Conservation (phyloP, 2,329 filamentous ascomycete genomes). For the Colletotrichum neosansevieriae region DNA sequence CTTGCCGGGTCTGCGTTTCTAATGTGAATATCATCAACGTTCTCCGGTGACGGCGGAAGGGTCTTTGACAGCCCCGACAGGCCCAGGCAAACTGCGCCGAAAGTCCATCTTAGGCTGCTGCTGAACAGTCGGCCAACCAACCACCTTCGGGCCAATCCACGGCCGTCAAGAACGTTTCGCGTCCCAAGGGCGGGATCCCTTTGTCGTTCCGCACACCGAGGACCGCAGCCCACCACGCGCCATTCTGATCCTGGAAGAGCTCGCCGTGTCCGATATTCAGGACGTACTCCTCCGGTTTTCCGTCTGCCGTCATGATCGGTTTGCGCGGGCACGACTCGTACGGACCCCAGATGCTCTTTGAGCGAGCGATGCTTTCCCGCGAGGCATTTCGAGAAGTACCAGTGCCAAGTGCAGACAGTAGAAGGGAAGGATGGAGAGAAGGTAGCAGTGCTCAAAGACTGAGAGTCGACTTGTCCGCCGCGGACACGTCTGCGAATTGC, state of each 20-base stretch:
- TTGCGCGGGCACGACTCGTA: too few relatives aligned
- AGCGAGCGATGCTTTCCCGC: too few relatives aligned
- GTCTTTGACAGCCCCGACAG: background rate
- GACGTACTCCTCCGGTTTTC: too few relatives aligned
- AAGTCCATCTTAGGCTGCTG: conserved; percentile 13
- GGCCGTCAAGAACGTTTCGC: too few relatives aligned
- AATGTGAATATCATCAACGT: conserved; percentile 20
- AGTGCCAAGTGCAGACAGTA: background rate
- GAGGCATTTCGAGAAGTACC: conserved; percentile 10
- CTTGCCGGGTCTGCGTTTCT: background rate
- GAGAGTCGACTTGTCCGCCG: background rate
- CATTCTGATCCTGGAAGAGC: too few relatives aligned
- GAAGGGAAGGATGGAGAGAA: conserved; percentile 17
- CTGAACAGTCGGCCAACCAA: conserved; percentile 21
- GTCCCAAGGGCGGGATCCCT: too few relatives aligned
- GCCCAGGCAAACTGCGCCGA: background rate
- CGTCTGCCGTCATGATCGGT: too few relatives aligned
- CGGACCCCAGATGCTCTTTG: too few relatives aligned
- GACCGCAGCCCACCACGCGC: too few relatives aligned
- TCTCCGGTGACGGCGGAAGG: background rate
- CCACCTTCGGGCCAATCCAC: too few relatives aligned
- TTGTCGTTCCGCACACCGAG: too few relatives aligned
- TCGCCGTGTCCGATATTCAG: too few relatives aligned
- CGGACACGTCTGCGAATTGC: background rate
- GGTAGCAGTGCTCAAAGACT: conserved; percentile 17